Evolutionary conservation across 257 asterid genomes (phyloP).

Genomic region (Nicotiana paniculata): DNA sequence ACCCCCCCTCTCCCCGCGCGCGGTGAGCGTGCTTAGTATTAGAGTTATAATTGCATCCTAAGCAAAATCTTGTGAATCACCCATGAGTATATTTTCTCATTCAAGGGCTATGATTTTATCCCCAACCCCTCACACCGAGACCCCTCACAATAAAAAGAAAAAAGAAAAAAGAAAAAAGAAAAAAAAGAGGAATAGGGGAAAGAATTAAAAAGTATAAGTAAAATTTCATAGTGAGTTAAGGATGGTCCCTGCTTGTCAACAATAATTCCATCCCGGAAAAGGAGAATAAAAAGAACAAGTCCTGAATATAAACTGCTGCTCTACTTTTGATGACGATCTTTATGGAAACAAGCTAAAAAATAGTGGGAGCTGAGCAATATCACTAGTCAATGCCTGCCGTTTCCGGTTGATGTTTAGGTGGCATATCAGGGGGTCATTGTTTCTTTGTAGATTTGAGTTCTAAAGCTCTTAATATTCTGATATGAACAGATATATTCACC

Average conservation of each 20-base stretch:
- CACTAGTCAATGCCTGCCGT: neutral
- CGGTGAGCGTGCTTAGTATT: neutral
- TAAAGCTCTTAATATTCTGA: neutral
- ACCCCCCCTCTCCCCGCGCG: too few relatives aligned
- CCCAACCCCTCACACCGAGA: neutral
- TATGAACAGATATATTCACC: neutral
- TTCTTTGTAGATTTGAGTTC: neutral
- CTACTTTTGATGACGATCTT: neutral
- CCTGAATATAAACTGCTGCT: neutral
- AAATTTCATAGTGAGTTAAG: neutral
- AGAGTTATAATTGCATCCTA: neutral
- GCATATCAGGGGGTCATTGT: neutral
- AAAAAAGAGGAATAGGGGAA: neutral
- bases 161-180: neutral
- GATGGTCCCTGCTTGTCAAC: neutral
- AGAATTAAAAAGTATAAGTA: neutral
- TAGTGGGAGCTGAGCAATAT: neutral
- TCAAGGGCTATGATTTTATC: neutral
- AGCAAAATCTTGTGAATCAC: neutral
- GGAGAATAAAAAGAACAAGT: neutral
- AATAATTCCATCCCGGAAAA: neutral
- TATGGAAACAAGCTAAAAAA: neutral
- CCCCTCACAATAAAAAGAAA: neutral
- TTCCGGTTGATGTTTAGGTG: neutral
- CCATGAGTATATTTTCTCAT: neutral